Percentiles rank a stretch among this genome's conserved stretches.
Evolutionary conservation across 164 flowering plant species (phyloP).

Genomic region (Nymphaea colorata): DNA sequence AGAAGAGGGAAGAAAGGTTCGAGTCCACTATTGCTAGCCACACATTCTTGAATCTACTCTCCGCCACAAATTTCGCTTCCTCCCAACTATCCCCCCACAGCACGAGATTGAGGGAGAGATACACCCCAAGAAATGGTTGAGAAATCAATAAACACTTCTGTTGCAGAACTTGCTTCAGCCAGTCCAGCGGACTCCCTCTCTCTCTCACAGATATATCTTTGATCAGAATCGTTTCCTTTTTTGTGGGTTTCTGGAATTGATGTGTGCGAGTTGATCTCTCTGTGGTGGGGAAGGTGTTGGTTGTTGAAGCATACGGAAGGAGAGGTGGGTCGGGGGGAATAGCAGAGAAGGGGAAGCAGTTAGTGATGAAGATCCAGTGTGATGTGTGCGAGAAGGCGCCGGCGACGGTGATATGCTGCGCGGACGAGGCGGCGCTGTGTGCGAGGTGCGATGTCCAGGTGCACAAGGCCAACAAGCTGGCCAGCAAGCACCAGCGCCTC

Average conservation of each 20-base stretch:
- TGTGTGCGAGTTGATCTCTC: background rate
- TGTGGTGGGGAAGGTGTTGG: too few relatives aligned
- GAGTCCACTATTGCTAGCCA: background rate
- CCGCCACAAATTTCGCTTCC: background rate
- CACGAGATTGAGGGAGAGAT: too few relatives aligned
- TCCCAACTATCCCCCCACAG: background rate
- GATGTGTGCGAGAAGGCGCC: slow-evolving; percentile 94
- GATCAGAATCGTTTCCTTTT: too few relatives aligned
- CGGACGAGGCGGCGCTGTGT: slow-evolving; percentile 95
- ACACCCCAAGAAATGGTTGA: too few relatives aligned
- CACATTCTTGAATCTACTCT: background rate
- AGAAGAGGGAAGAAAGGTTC: background rate
- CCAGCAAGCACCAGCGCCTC: slow-evolving; percentile 96
- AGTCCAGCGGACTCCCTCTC: background rate
- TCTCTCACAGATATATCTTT: background rate
- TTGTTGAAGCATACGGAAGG: too few relatives aligned
- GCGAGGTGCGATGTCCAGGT: slow-evolving; percentile 78
- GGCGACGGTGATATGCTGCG: slow-evolving; percentile 92
- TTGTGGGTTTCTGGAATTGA: background rate
- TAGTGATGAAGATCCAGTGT: slow-evolving; percentile 85
- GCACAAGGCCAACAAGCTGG: slow-evolving; percentile 93
- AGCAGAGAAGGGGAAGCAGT: too few relatives aligned
- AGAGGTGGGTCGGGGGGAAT: too few relatives aligned
- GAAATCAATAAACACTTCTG: too few relatives aligned
- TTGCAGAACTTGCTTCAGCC: background rate